Percentiles rank a stretch among this genome's conserved stretches.
Conservation (phyloP, 2,329 filamentous ascomycete genomes). For the Botrytis hyacinthi region DNA sequence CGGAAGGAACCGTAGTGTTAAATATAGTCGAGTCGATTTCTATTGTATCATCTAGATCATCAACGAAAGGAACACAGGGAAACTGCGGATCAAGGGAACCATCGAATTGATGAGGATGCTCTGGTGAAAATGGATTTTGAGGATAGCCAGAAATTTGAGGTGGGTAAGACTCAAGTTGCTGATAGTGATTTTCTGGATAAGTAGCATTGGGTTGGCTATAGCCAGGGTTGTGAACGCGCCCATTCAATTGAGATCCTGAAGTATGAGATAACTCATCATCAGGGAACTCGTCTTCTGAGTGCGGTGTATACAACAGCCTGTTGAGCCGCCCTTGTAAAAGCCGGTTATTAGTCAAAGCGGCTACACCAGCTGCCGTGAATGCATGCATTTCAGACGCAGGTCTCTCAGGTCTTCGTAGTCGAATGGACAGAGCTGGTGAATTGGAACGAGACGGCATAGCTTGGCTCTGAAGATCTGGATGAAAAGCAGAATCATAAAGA, state of each 20-base stretch:
- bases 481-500: not conserved
- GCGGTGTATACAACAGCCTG: not conserved
- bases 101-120: not conserved
- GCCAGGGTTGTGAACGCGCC: not conserved
- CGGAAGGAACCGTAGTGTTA: not conserved
- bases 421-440: not conserved
- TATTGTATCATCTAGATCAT: not conserved
- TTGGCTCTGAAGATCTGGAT: not conserved
- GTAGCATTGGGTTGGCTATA: accelerated
- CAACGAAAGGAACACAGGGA: not conserved
- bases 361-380: not conserved
- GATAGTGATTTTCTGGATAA: not conserved
- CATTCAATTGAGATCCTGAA: not conserved
- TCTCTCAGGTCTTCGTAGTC: not conserved
- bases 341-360: not conserved
- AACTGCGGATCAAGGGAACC: not conserved
- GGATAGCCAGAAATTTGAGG: not conserved
- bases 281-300: not conserved
- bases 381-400: not conserved
- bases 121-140: not conserved
- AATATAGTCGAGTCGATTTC: not conserved
- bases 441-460: not conserved
- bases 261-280: not conserved
- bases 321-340: not conserved
- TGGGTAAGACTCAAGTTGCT: not conserved